A percentile compares a stretch with the other conserved stretches of the same genome.
These are phyloP conservation scores for Aspergillus oerlinghausenensis DNA, from an alignment of 2,329 filamentous ascomycete genomes.

Conservation along the genomic window DNA sequence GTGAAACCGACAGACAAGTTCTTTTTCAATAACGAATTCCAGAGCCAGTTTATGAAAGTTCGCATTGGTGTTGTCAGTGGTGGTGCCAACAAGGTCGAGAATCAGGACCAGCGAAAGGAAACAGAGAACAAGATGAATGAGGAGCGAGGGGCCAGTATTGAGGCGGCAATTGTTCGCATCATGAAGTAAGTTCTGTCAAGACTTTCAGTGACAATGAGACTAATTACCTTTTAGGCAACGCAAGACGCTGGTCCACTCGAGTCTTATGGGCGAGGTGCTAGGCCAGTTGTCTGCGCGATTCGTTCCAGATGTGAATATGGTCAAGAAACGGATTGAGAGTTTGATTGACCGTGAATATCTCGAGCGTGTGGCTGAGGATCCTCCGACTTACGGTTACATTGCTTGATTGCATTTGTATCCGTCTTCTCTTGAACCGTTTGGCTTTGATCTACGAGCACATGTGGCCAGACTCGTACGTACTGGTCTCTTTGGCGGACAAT, in stretches of 20 bases:
- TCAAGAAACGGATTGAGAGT: slow-evolving; percentile 51
- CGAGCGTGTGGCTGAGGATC: slow-evolving; percentile 41
- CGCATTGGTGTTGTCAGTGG: slow-evolving; percentile 79
- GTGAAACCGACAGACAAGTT: slow-evolving; percentile 75
- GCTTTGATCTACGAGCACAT: neutral
- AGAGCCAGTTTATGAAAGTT: slow-evolving; percentile 78
- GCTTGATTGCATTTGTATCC: slow-evolving; percentile 24
- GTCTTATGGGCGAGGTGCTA: slow-evolving; percentile 49
- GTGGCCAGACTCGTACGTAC: neutral
- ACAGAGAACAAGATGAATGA: slow-evolving; percentile 49
- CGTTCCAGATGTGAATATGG: slow-evolving; percentile 48
- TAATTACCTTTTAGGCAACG: slow-evolving; percentile 38
- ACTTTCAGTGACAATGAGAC: neutral
- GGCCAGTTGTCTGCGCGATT: slow-evolving; percentile 46
- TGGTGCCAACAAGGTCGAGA: slow-evolving; percentile 79
- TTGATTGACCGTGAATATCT: slow-evolving; percentile 52
- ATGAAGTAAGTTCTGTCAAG: slow-evolving; percentile 44
- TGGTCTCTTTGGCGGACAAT: neutral
- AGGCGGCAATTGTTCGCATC: slow-evolving; percentile 50
- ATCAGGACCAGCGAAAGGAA: slow-evolving; percentile 52
- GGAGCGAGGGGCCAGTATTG: slow-evolving; percentile 46
- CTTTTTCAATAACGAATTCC: slow-evolving; percentile 74
- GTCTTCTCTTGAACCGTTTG: neutral
- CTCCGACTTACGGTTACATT: slow-evolving; percentile 44
- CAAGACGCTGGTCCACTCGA: slow-evolving; percentile 44